phyloP scores from a whole-genome alignment of 1,139 yeast species.

The Suhomyces bolitotheri region DNA sequence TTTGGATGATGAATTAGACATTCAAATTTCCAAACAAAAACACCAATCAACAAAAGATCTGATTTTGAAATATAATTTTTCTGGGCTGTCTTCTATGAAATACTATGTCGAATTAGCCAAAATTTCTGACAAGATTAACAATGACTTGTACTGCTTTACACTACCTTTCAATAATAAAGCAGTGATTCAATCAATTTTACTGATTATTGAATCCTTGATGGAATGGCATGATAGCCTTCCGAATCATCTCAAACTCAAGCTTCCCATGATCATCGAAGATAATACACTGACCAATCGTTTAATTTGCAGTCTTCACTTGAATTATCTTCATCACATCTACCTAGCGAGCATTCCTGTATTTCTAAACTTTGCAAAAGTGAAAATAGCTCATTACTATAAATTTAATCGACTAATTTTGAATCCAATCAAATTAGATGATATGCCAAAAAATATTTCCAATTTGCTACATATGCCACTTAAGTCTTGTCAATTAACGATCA shows the following conservation, averaged over 20 bases:
- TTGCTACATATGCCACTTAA: constrained; percentile 23
- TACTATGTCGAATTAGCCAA: constrained; percentile 28
- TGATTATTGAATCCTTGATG: constrained; percentile 21
- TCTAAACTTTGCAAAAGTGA: constrained; percentile 24
- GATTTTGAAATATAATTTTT: constrained; percentile 16
- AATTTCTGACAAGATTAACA: constrained; percentile 26
- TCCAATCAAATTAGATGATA: constrained; percentile 11
- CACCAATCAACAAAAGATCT: background rate
- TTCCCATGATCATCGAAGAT: constrained; percentile 13
- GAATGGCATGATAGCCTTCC: constrained; percentile 28
- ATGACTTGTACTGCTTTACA: constrained; percentile 22
- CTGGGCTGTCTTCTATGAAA: constrained; percentile 19
- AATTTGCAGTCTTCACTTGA: constrained; percentile 29
- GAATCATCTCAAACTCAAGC: constrained; percentile 17
- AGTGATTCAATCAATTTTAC: constrained; percentile 21
- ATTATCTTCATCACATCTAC: constrained; percentile 32
- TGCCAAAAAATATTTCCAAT: constrained; percentile 25
- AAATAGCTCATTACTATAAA: constrained; percentile 15
- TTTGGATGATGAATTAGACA: background rate
- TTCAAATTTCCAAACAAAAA: background rate
- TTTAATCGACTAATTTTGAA: constrained; percentile 6
- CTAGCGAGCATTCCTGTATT: constrained; percentile 30
- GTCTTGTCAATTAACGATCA: constrained; percentile 28
- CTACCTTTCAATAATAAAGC: constrained; percentile 20
- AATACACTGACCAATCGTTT: constrained; percentile 19